Evolutionary conservation across 2,329 filamentous ascomycete genomes (phyloP), one percentile per base, ranked within the genome.

Genomic region (Colletotrichum orbiculare): DNA sequence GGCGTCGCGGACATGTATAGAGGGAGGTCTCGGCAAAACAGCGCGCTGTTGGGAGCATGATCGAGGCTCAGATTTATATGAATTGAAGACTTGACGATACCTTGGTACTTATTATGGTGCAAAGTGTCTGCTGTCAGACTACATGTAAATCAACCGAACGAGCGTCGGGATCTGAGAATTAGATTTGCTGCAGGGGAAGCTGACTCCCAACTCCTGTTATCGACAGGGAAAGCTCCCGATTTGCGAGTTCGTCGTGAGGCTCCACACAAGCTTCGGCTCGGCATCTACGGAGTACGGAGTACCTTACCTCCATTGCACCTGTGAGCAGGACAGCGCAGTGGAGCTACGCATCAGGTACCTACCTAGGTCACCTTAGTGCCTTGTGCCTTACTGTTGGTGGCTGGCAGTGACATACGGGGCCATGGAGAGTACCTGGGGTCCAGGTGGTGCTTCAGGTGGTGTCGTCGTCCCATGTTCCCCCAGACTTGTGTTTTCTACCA

Each of bases 31-130:
- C 42, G 62, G 58, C 63, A 52, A 37, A 17, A 25, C 25, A 25
- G 25, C 25, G 25, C 50, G 58, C 52, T 47, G 63, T 66, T 66
- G 58, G 58, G 34, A 63, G 10, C 41, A 57, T 57, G 41, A n/a
- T 13, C 25, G 25, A 25, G 25, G 4, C 4, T 53, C 47, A 56
- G 52, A 53, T 11, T 53, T 3, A 33, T 34, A 35, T 48, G 52
- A 65, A 62, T 56, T 12, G 37, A 57, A 62, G 62, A 55, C 34
- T 12, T 46, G 39, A 65, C 42, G 46, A 56, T 42, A 3, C n/a
- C 43, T 8, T n/a, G n/a, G n/a, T n/a, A 46, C 43, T 15, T 46
- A 15, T 11, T 3, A 10, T 10, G 46, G 25, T 25, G 25, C 4
- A 25, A 5, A 25, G 25, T 25, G 25, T 25, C 25, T 25, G 25